phyloP scores from a whole-genome alignment of 306 rosid genomes.

The Trifolium subterraneum region DNA sequence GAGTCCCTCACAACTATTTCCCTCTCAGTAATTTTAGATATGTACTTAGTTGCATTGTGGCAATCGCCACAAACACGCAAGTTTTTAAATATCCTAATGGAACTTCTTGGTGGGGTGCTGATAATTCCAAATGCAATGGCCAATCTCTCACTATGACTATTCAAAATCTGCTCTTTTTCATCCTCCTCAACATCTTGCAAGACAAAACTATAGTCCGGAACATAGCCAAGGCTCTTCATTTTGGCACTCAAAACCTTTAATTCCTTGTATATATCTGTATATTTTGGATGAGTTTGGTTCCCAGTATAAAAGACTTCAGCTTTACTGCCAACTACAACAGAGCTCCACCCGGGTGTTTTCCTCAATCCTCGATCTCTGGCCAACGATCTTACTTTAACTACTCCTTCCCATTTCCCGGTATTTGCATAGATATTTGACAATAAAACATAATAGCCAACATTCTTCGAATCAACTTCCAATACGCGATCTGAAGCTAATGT shows the following conservation, averaged over 20 bases:
- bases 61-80: constrained; percentile 35
- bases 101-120: constrained; percentile 51
- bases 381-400: constrained; percentile 30
- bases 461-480: constrained; percentile 53
- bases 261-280: constrained; percentile 48
- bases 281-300: constrained; percentile 55
- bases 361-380: constrained; percentile 38
- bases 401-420: constrained; percentile 51
- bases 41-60: constrained; percentile 25
- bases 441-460: constrained; percentile 60
- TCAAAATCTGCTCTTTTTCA: constrained; percentile 58
- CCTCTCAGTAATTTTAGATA: constrained; percentile 33
- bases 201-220: constrained; percentile 58
- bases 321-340: constrained; percentile 47
- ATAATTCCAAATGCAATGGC: constrained; percentile 59
- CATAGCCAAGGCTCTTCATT: constrained; percentile 58
- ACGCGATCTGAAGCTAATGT: constrained; percentile 44
- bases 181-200: constrained; percentile 59
- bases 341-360: constrained; percentile 40
- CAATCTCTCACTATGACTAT: constrained; percentile 56
- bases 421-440: constrained; percentile 59
- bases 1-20: constrained; percentile 32
- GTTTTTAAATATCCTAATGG: constrained; percentile 31
- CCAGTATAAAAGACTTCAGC: constrained; percentile 59
- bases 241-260: constrained; percentile 47